A percentile compares a stretch with the other conserved stretches of the same genome.
phyloP scores from a whole-genome alignment of 2,329 filamentous ascomycete species.

The Triangularia setosa region DNA sequence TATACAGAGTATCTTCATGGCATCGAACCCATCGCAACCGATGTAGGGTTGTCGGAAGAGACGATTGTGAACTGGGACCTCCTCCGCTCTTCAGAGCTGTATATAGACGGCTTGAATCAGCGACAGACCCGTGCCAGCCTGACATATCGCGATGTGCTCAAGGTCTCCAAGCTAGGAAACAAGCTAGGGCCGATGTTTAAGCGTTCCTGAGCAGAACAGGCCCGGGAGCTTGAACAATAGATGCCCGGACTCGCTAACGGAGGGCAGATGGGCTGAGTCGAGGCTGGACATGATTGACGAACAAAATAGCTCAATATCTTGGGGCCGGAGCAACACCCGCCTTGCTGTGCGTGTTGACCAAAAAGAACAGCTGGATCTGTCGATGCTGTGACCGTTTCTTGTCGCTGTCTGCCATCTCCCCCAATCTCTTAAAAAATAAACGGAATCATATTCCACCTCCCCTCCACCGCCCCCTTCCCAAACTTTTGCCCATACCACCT shows the following conservation, averaged over 20 bases:
- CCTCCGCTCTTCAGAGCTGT: slow-evolving; percentile 47
- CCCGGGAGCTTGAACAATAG: slow-evolving; percentile 23
- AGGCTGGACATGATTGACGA: neutral
- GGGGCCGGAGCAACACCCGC: neutral
- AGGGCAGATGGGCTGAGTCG: neutral
- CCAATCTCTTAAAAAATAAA: slow-evolving; percentile 51
- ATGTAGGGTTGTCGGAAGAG: slow-evolving; percentile 57
- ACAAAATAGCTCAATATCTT: neutral
- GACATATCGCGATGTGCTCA: slow-evolving; percentile 82
- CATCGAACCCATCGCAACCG: slow-evolving; percentile 62
- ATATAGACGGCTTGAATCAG: slow-evolving; percentile 50
- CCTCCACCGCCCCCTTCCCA: slow-evolving; percentile 57
- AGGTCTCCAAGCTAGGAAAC: slow-evolving; percentile 69
- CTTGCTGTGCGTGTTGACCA: neutral
- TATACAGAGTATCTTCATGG: slow-evolving; percentile 73
- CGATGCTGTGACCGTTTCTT: neutral
- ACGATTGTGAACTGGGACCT: slow-evolving; percentile 71
- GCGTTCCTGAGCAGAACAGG: slow-evolving; percentile 1
- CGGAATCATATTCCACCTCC: slow-evolving; percentile 74
- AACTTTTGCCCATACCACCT: slow-evolving; percentile 78
- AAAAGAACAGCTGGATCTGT: neutral
- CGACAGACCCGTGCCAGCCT: slow-evolving; percentile 65
- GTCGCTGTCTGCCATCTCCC: neutral
- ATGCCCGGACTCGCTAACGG: too few relatives aligned
- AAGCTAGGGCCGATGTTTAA: slow-evolving; percentile 48